Evolutionary conservation across 2,329 filamentous ascomycete genomes (phyloP), one percentile per base, ranked within the genome.

Genomic region (Huntiella decipiens): DNA sequence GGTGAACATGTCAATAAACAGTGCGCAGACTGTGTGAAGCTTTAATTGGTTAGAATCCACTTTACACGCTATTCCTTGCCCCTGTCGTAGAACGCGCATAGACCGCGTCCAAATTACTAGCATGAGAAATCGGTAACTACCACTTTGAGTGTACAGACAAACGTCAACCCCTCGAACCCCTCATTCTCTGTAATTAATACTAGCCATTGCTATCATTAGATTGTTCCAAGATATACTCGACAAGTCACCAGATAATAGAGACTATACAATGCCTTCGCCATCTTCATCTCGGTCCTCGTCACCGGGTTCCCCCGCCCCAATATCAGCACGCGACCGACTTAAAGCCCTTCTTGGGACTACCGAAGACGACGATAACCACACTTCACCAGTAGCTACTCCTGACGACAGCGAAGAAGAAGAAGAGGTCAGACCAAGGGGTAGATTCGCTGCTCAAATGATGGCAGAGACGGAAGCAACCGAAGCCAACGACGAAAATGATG

Each of bases 371-470:
- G 70, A 70, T 7, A 65, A 68, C n/a, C 58, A 61, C 10, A 51
- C 43, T 28, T 28, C 22, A 28, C 22, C 22, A 28, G 22, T n/a
- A 13, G 38, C 33, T 15, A 38, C 17, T 2, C 16, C 36, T n/a
- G 36, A 39, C 6, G 46, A 37, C n/a, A 39, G 37, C 41, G 34
- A 22, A 7, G 44, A 47, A 38, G 56, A 59, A 5, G 58, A 58
- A 36, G 43, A 57, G 52, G 37, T 68, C 2, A 63, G 65, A 38
- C 79, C 79, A 1, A 68, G 70, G 46, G 78, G 79, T 17, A 70
- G 72, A 44, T 65, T 83, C 53, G 78, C 78, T 10, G 68, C 78
- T 12, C 67, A 74, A 44, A 75, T 85, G 68, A 68, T 71, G 51
- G 68, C 57, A 37, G 8, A 50, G 46, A 17, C 32, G 46, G 19